Evolutionary conservation across 225 moss, liverwort and hornwort species (phyloP), one percentile per base, ranked within the genome.

Genomic region (Antitrichia curtipendula): DNA sequence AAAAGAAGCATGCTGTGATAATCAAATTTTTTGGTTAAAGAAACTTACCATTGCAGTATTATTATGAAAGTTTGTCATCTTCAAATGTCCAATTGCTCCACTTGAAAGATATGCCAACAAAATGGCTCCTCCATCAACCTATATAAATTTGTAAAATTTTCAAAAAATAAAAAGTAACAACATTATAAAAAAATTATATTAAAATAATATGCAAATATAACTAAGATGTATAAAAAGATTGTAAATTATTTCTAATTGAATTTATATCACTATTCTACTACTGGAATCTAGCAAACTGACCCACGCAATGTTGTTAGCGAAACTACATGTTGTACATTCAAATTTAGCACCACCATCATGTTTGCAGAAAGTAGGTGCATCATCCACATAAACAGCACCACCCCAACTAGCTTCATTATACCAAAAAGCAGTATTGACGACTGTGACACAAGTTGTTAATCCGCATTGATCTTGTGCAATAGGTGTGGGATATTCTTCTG

Each of bases 81-180:
- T 94, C 21, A 97, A 87, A 20, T 94, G 93, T 13, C 91, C 96
- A 65, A 93, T 93, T 81, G 96, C 88, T 22, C 97, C 97, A 74
- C 92, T 90, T 24, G 94, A 90, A 13, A 91, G 78, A 90, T 93
- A 97, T 43, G 96, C 96, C 25, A 97, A 85, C 45, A 94, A 87
- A 45, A 97, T 86, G 4, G 95, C 97, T 85, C 96, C 97, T 90
- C 97, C 97, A 72, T 95, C 93, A 80, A 90, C 90, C 97, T 97
- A 90, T 16, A 73, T 15, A 75, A 29, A 57, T 38, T 69, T 45
- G 4, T 28, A 60, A 10, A 50, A 1, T 50, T 40, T 18, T 68
- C 1, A 78, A 47, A 7, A 41, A 75, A n/a, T 8, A 27, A 2
- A 47, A 14, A 36, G n/a, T n/a, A n/a, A n/a, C n/a, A n/a, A n/a